Base-by-base conservation (phyloP, 768 basidiomycete genomes). In the Rhizopogon rudus region DNA sequence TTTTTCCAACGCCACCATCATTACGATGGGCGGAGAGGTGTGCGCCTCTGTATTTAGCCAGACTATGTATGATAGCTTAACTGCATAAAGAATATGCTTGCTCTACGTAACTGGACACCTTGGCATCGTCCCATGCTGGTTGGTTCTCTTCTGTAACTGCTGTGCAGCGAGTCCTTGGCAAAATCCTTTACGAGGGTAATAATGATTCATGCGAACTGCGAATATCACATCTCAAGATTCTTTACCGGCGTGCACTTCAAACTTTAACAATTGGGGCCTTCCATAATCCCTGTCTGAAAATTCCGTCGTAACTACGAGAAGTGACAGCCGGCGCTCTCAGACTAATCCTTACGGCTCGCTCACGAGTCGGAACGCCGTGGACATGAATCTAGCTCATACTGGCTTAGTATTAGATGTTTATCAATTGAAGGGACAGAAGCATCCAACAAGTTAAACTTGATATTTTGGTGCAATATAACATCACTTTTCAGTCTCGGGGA, bases 141-240 rank as follows among this genome's bases (percentile, higher is more conserved):
- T 35, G 46, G 33, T 48, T 48, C 48, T 49, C 48, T 49, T 49
- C 48, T 49, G 48, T 49, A 49, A 49, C 48, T 49, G 48, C 48
- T 49, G 48, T 37, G 48, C 48, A 49, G 16, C 20, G 35, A 37
- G 48, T 25, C 8, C 48, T 25, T 49, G 48, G 48, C 33, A 22
- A 22, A 22, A 48, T 48, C 1, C 17, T 35, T 46, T 14, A 48
- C 3, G 48, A 49, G 48, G 48, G 22, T 49, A 37, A 49, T 37
- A 37, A 49, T 37, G 20, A 49, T 49, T 49, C 48, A 37, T 8
- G 48, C 48, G 22, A 25, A 37, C 35, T 20, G 13, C 20, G 46
- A 48, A 48, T 14, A 48, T 48, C 46, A 48, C 31, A 48, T 49
- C 48, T 20, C 22, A 37, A 25, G 48, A 49, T 49, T 49, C 17